phyloP scores from a whole-genome alignment of 306 rosid species.

The Cucurbita maxima region DNA sequence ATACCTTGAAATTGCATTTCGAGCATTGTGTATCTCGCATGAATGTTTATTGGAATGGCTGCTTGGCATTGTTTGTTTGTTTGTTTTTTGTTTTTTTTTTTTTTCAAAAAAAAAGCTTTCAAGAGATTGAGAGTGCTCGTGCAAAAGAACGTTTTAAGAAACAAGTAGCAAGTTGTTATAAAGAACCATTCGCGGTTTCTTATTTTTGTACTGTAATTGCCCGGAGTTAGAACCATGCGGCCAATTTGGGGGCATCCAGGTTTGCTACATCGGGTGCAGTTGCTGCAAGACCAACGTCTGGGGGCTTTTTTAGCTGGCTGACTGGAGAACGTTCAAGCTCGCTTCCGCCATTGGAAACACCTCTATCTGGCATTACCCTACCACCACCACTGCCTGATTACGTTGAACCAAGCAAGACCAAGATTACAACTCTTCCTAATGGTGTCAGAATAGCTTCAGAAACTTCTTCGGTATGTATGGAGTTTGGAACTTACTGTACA shows the following conservation, averaged over 20 bases:
- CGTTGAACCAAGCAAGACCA: slow-evolving; percentile 64
- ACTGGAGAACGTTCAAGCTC: slow-evolving; percentile 45
- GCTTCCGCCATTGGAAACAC: slow-evolving; percentile 41
- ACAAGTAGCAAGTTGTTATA: not conserved
- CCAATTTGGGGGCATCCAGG: slow-evolving; percentile 42
- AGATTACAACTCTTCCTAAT: slow-evolving; percentile 59
- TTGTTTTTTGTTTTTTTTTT: not conserved
- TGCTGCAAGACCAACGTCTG: slow-evolving; percentile 35
- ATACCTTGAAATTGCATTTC: not conserved
- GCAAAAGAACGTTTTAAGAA: not conserved
- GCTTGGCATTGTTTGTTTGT: not conserved
- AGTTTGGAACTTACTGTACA: not conserved
- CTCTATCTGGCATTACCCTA: slow-evolving; percentile 45
- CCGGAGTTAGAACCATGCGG: slow-evolving; percentile 33
- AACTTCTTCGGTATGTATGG: slow-evolving; percentile 38
- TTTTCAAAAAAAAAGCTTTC: not conserved
- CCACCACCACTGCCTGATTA: slow-evolving; percentile 55
- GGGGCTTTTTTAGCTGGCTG: slow-evolving; percentile 73
- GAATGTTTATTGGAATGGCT: not conserved
- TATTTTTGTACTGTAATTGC: not conserved
- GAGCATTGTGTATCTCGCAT: not conserved
- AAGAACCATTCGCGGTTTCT: slow-evolving; percentile 6
- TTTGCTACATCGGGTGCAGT: slow-evolving; percentile 43
- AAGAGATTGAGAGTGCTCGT: not conserved
- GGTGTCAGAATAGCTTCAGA: slow-evolving; percentile 79